A percentile compares a stretch with the other conserved stretches of the same genome.
phyloP scores from a whole-genome alignment of 805 yeast genomes.

The Yarrowia divulgata region DNA sequence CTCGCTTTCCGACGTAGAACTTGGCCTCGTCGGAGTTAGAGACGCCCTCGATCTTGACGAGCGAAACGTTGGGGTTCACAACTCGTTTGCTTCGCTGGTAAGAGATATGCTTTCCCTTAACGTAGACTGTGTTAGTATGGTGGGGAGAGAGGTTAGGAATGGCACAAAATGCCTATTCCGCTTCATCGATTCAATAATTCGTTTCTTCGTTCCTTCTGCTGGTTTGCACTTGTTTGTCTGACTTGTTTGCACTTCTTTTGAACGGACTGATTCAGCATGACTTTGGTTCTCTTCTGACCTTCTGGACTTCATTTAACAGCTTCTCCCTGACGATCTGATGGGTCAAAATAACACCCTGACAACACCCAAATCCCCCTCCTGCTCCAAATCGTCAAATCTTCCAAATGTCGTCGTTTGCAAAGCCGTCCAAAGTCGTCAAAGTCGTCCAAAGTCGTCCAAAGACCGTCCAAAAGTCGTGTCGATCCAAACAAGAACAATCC shows the following conservation, averaged over 20 bases:
- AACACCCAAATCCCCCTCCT: not conserved
- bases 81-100: constrained; percentile 99
- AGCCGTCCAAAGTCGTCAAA: not conserved
- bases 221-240: not conserved
- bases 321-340: too few relatives aligned
- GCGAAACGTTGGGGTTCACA: constrained; percentile 97
- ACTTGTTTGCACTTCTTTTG: not conserved
- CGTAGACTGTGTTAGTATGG: constrained; percentile 66
- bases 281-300: too few relatives aligned
- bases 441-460: not conserved
- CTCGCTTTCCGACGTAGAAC: constrained; percentile 99
- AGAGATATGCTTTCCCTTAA: constrained; percentile 99
- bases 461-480: not conserved
- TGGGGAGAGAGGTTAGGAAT: too few relatives aligned
- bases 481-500: not conserved
- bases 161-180: too few relatives aligned
- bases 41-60: constrained; percentile 97
- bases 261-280: not conserved
- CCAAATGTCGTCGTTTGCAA: not conserved
- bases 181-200: not conserved
- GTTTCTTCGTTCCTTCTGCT: too few relatives aligned
- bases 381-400: not conserved
- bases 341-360: not conserved
- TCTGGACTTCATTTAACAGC: too few relatives aligned
- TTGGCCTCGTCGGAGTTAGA: constrained; percentile 89